Base-by-base conservation (phyloP, 768 basidiomycete species). In the Leccinellum albellum region DNA sequence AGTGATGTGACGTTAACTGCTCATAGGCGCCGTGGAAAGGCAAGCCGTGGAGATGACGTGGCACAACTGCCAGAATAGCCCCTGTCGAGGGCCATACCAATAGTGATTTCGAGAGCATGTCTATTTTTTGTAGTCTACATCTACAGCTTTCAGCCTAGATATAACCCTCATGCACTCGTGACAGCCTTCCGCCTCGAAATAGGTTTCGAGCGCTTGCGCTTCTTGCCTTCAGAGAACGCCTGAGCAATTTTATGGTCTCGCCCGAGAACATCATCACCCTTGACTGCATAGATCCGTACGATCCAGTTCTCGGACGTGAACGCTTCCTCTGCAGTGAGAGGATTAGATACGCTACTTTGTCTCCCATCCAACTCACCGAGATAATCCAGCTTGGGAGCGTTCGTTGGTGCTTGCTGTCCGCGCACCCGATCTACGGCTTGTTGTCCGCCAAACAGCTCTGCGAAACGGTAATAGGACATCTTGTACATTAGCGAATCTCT, bases 271-370 rank as follows among this genome's bases (percentile, higher is more conserved):
- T 98, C 97, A 51, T 97, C 94, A 67, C 93, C 94, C 75, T 91
- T 94, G 45, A 98, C 97, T 67, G 91, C 79, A 68, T 91, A 99
- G 67, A 99, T 96, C 35, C 97, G 89, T 57, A 94, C 96, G 62
- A 99, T 96, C 97, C 97, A 99, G 74, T 99, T 99, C 78, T 99
- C 97, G 7, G 94, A 92, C 2, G 97, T 99, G 78, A 95, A 99
- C 8, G 96, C 97, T 74, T 99, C 97, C 61, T 99, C 93, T 92
- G 60, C 10, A 1, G 35, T 26, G 20, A 42, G 0, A 13, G 0
- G 40, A 20, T 42, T 20, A 42, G 40, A 42, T 12, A 6, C 10
- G 20, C 40, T 3, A 21, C 2, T 42, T 0, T 17, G 8, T 3
- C 35, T 45, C 20, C 6, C 21, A 21, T 15, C 13, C 21, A 5